Evolutionary conservation across 805 yeast genomes (phyloP).

Genomic region (Candida michaelii): DNA sequence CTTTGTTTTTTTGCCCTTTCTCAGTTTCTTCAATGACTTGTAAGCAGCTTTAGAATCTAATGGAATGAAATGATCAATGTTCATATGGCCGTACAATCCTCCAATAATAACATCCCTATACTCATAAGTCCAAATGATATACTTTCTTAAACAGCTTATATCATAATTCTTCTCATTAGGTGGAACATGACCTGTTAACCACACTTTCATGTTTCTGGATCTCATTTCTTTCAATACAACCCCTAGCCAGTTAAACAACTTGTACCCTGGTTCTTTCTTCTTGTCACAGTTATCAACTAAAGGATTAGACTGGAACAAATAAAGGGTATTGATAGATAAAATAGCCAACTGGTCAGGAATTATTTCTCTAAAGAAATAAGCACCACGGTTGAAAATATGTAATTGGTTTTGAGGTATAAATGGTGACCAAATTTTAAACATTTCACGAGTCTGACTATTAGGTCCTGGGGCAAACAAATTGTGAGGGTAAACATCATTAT

Average conservation of each 20-base stretch:
- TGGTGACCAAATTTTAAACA: constrained; percentile 69
- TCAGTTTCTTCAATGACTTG: constrained; percentile 39
- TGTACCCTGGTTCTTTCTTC: constrained; percentile 76
- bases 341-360: constrained; percentile 78
- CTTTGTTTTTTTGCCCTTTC: constrained; percentile 14
- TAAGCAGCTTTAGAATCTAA: constrained; percentile 71
- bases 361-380: constrained; percentile 73
- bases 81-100: constrained; percentile 87
- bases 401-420: constrained; percentile 77
- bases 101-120: constrained; percentile 83
- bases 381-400: constrained; percentile 72
- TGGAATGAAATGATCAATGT: constrained; percentile 81
- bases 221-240: constrained; percentile 71
- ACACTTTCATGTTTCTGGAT: constrained; percentile 72
- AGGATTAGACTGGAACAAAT: constrained; percentile 74
- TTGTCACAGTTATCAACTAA: constrained; percentile 77
- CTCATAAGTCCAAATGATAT: constrained; percentile 78
- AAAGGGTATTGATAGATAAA: constrained; percentile 74
- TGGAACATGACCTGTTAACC: constrained; percentile 89
- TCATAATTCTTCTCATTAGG: constrained; percentile 80
- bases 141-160: constrained; percentile 68
- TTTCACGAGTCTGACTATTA: constrained; percentile 79
- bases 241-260: constrained; percentile 76
- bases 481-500: constrained; percentile 88
- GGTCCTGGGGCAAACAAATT: constrained; percentile 85